phyloP scores from a whole-genome alignment of 2,329 filamentous ascomycete genomes.

The Colletotrichum plurivorum region DNA sequence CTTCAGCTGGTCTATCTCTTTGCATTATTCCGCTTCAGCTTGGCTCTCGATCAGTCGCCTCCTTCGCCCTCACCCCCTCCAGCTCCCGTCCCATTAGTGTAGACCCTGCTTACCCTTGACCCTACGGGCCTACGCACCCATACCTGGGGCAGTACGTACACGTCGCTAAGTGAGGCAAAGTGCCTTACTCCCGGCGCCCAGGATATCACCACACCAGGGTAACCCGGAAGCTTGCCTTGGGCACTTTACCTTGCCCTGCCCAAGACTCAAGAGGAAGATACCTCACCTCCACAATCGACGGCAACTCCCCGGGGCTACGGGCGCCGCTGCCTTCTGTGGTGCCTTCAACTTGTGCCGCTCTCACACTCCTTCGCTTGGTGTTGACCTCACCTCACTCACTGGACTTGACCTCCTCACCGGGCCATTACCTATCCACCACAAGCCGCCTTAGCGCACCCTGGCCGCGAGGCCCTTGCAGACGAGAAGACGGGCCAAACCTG shows the following conservation, averaged over 20 bases:
- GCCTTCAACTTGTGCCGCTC: neutral
- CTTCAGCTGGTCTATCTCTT: constrained; percentile 12
- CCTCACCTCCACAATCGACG: neutral
- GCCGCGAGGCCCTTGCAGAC: constrained; percentile 36
- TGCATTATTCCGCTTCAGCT: constrained; percentile 5
- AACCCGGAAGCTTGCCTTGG: neutral
- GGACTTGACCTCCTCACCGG: neutral
- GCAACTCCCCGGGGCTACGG: constrained; percentile 4
- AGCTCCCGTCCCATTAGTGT: constrained; percentile 16
- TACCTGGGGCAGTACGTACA: constrained; percentile 25
- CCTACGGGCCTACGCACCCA: neutral
- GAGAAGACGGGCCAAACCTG: constrained; percentile 30
- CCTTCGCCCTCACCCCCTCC: constrained; percentile 17
- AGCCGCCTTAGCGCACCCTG: constrained; percentile 22
- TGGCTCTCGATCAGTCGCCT: constrained; percentile 9
- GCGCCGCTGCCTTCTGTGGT: neutral
- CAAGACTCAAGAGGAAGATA: neutral
- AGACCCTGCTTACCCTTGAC: too few relatives aligned
- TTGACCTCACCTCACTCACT: too few relatives aligned
- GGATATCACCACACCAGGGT: constrained; percentile 8
- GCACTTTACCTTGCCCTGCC: too few relatives aligned
- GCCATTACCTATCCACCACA: constrained; percentile 2
- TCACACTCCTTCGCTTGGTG: too few relatives aligned
- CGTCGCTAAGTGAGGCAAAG: neutral
- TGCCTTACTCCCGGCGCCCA: neutral